A percentile compares a stretch with the other conserved stretches of the same genome.
phyloP scores from a whole-genome alignment of 179 eudicot species.

The Amaranthus tricolor region DNA sequence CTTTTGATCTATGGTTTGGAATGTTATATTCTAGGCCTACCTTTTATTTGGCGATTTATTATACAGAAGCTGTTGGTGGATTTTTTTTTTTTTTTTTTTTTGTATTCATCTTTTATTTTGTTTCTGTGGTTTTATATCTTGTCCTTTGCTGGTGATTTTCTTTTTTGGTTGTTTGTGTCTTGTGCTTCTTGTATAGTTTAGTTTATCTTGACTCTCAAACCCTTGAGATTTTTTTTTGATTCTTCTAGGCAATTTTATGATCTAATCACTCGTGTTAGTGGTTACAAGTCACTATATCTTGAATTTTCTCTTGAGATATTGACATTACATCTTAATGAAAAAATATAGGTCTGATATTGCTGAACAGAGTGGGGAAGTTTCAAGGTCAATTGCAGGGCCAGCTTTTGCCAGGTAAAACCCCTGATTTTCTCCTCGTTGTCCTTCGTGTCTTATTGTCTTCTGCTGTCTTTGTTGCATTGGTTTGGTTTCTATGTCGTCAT shows the following conservation, averaged over 20 bases:
- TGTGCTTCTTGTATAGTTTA: not conserved
- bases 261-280: not conserved
- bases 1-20: too few species aligned
- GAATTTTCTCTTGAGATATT: not conserved
- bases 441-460: slow-evolving; percentile 3
- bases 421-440: not conserved
- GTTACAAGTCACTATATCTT: not conserved
- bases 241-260: not conserved
- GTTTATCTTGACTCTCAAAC: too few species aligned
- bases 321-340: not conserved
- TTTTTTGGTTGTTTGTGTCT: not conserved
- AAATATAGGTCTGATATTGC: slow-evolving; percentile 67
- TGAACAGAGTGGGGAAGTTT: slow-evolving; percentile 94
- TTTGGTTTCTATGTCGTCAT: not conserved
- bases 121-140: not conserved
- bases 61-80: not conserved
- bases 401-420: slow-evolving; percentile 55
- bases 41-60: not conserved
- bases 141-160: not conserved
- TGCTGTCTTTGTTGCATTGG: not conserved
- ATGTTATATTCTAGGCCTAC: not conserved
- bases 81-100: not conserved
- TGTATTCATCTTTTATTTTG: not conserved
- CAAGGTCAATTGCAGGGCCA: slow-evolving; percentile 60
- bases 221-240: not conserved